These are phyloP conservation scores for Vigna nakashimae DNA, from an alignment of 306 rosid genomes.

Conservation along the genomic window DNA sequence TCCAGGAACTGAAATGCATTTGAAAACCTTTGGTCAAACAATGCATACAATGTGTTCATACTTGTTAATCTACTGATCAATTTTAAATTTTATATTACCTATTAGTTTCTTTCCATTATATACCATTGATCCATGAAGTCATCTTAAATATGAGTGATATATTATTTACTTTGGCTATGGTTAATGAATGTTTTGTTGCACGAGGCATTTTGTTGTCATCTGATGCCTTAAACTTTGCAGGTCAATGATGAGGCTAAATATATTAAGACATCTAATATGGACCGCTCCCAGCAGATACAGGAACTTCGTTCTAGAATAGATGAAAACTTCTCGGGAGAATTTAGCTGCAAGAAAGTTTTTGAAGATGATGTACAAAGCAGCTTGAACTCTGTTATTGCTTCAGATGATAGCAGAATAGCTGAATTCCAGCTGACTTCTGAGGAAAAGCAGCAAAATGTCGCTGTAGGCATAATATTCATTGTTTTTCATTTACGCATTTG, in stretches of 20 bases:
- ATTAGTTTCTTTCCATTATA: not conserved
- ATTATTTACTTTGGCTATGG: constrained; percentile 12
- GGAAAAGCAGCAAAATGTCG: constrained; percentile 91
- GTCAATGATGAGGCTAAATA: constrained; percentile 82
- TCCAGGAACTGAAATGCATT: not conserved
- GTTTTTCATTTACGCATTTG: constrained; percentile 1
- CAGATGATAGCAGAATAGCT: constrained; percentile 84
- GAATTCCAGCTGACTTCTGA: constrained; percentile 82
- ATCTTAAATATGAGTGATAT: not conserved
- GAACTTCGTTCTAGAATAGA: constrained; percentile 75
- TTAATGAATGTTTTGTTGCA: constrained; percentile 5
- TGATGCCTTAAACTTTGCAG: constrained; percentile 55
- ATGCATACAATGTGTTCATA: not conserved
- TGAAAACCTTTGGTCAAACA: constrained; percentile 14
- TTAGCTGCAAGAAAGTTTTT: constrained; percentile 64
- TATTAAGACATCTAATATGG: constrained; percentile 67
- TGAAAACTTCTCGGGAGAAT: constrained; percentile 71
- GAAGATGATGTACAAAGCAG: constrained; percentile 82
- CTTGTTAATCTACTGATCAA: constrained; percentile 22
- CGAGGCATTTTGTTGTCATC: constrained; percentile 28
- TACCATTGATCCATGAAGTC: not conserved
- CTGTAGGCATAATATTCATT: constrained; percentile 61
- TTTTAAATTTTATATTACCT: constrained; percentile 20
- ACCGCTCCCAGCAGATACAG: constrained; percentile 77
- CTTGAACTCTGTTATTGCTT: constrained; percentile 70